Evolutionary conservation across 192 early-diverging fungal genomes (phyloP), one percentile per base, ranked within the genome.

Genomic region (Podila minutissima): DNA sequence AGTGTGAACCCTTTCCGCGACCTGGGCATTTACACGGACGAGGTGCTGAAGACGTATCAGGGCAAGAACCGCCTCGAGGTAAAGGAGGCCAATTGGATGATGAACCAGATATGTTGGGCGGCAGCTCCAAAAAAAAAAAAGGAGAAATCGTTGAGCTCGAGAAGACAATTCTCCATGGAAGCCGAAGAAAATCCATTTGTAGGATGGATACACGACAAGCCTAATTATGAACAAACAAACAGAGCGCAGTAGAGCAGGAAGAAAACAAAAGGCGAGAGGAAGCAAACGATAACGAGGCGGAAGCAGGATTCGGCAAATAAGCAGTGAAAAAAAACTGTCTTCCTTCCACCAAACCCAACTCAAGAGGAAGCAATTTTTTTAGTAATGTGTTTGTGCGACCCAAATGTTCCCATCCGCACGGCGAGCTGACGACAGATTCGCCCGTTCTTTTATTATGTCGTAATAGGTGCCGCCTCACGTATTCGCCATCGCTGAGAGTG

Each of bases 1-100:
- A 89, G 89, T 89, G 96, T 98, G 33, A 99, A 99, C 76, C 98
- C 98, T 28, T 99, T 97, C 89, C 94, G 93, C 74, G 95, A 97
- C 73, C 87, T 98, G 55, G 95, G 95, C 46, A 97, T 98, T 64
- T 99, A 98, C 74, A 97, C 95, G 4, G 92, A 95, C 62, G 92
- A 94, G 60, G 91, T 98, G 57, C 91, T 99, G 63, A 87, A 92
- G 66, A 89, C 87, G 67, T 98, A 97, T 83, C 87, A 89, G 77
- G 96, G 95, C 64, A 93, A 95, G 83, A 96, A 95, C 76, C 84
- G 90, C 68, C 83, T 94, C 60, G 94, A 94, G 87, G 89, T 90
- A 87, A 76, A 13, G 19, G 57, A 68, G 62, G 59, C 59, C n/a
- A 62, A 29, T 58, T 55, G 20, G 20, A 55, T 55, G 8, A 55